phyloP scores from a whole-genome alignment of 2,329 filamentous ascomycete species.

The Fonsecaea pedrosoi region DNA sequence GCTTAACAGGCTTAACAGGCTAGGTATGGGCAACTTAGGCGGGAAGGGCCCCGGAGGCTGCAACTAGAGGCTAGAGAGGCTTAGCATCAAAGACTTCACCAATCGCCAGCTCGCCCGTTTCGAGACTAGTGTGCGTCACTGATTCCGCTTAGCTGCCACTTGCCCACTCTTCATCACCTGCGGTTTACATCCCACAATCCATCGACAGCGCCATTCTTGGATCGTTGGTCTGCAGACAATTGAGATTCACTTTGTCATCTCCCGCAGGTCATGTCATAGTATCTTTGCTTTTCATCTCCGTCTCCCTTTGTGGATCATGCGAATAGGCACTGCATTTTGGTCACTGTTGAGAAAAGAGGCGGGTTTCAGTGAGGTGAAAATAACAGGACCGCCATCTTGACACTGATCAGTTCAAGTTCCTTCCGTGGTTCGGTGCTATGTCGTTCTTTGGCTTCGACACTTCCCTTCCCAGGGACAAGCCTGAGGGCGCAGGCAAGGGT shows the following conservation, averaged over 20 bases:
- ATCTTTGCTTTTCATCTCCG: conserved; percentile 26
- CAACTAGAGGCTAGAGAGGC: neutral
- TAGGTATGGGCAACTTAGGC: conserved; percentile 14
- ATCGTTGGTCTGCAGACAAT: neutral
- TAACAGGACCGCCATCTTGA: conserved; percentile 14
- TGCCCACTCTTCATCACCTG: conserved; percentile 7
- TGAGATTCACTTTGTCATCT: neutral
- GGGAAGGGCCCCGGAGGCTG: conserved; percentile 6
- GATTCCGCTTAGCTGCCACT: neutral
- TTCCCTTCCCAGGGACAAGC: conserved; percentile 64
- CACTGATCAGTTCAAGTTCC: conserved; percentile 54
- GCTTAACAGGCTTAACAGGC: neutral
- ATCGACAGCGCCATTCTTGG: neutral
- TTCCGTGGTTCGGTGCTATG: conserved; percentile 62
- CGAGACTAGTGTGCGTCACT: conserved; percentile 20
- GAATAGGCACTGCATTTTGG: conserved; percentile 27
- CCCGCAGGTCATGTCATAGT: conserved; percentile 29
- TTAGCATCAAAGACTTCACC: neutral
- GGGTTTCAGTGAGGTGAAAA: conserved; percentile 25
- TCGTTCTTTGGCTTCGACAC: conserved; percentile 92
- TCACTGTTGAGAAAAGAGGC: conserved; percentile 38
- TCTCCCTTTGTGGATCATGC: conserved; percentile 36
- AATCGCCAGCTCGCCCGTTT: conserved; percentile 15
- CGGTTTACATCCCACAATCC: conserved; percentile 10
- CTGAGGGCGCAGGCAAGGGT: conserved; percentile 64